Percentiles rank a stretch among this genome's conserved stretches.
Conservation (phyloP, 768 basidiomycete genomes). For the Xerocomus brunneocitrinus region DNA sequence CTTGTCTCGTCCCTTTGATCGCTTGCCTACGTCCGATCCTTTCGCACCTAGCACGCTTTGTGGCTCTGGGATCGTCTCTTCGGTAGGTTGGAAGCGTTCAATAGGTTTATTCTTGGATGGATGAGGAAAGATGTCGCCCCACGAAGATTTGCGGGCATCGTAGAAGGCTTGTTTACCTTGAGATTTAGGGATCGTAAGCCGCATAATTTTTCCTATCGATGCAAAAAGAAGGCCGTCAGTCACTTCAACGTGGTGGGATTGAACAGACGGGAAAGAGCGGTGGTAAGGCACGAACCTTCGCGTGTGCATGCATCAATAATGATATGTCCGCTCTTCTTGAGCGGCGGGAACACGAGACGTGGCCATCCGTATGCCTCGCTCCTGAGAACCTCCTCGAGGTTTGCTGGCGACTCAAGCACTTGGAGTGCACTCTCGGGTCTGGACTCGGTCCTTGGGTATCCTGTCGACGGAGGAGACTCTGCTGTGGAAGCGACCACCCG, state of each 20-base stretch:
- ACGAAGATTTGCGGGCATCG: conserved; percentile 87
- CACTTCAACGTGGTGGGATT: conserved; percentile 1
- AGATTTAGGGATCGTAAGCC: conserved; percentile 86
- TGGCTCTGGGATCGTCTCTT: conserved; percentile 25
- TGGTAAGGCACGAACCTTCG: conserved; percentile 51
- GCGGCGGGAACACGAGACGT: conserved; percentile 84
- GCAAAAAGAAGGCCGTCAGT: conserved; percentile 1
- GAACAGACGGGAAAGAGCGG: conserved; percentile 2
- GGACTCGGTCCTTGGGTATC: neutral
- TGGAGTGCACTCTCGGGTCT: conserved; percentile 4
- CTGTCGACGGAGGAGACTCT: neutral
- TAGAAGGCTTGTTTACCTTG: conserved; percentile 95
- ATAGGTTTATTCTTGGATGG: conserved; percentile 72
- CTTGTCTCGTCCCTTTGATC: conserved; percentile 24
- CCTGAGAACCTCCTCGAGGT: conserved; percentile 54
- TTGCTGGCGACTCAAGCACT: conserved; percentile 20
- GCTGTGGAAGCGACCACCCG: conserved; percentile 7
- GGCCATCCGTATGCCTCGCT: conserved; percentile 86
- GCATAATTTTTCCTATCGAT: conserved; percentile 76
- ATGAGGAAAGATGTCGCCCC: conserved; percentile 97
- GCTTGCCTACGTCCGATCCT: conserved; percentile 60
- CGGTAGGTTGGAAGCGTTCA: conserved; percentile 46
- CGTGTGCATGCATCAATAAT: conserved; percentile 84
- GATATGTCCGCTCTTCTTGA: conserved; percentile 89
- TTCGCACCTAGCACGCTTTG: conserved; percentile 26